phyloP scores from a whole-genome alignment of 306 rosid species.

The Pyrus bretschneideri region DNA sequence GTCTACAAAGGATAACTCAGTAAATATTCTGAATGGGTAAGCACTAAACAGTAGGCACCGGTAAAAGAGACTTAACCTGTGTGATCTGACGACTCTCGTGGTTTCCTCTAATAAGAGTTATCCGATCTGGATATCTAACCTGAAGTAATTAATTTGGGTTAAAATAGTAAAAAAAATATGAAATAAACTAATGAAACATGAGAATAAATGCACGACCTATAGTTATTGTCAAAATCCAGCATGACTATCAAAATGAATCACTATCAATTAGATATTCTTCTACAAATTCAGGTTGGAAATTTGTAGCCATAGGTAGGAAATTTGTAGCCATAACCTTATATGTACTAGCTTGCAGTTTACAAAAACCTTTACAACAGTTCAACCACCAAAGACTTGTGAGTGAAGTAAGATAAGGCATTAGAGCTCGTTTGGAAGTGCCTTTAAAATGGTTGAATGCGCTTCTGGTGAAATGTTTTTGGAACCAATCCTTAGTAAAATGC shows the following conservation, averaged over 20 bases:
- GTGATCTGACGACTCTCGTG: constrained; percentile 99
- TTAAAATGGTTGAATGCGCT: too few species aligned
- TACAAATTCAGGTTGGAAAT: not conserved
- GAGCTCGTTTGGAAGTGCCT: too few species aligned
- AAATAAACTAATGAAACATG: not conserved
- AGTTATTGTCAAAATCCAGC: not conserved
- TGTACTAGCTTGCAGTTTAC: not conserved
- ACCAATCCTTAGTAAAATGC: too few species aligned
- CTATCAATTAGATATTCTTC: not conserved
- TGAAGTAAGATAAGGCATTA: not conserved
- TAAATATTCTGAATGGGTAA: constrained; percentile 25
- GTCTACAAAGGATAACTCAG: constrained; percentile 31
- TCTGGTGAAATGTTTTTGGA: too few species aligned
- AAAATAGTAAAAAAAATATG: not conserved
- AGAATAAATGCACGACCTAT: not conserved
- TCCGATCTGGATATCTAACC: constrained; percentile 99
- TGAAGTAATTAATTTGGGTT: constrained; percentile 22
- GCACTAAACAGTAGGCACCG: constrained; percentile 1
- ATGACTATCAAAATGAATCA: not conserved
- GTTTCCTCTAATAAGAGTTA: constrained; percentile 97
- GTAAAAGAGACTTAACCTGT: constrained; percentile 57
- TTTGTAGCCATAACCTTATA: not conserved
- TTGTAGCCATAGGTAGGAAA: not conserved
- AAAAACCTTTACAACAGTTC: not conserved
- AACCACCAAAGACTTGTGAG: not conserved